These are phyloP conservation scores for Cladophialophora carrionii DNA, from an alignment of 2,329 filamentous ascomycete genomes.

Conservation along the genomic window DNA sequence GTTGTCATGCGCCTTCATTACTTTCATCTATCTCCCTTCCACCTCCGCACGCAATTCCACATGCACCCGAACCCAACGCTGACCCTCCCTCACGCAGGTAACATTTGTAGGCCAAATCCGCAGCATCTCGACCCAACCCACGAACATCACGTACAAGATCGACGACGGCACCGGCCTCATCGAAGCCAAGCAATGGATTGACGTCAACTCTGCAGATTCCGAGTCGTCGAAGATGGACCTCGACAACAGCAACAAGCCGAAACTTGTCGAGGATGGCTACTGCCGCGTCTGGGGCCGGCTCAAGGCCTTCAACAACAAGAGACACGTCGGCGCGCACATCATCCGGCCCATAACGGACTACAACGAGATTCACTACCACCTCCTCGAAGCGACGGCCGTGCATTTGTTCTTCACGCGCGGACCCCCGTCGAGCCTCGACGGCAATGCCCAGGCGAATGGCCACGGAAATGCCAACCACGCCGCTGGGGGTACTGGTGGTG, in stretches of 20 bases:
- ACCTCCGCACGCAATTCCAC: neutral
- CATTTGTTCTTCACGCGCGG: conserved; percentile 83
- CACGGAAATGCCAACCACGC: conserved; percentile 40
- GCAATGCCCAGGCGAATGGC: conserved; percentile 44
- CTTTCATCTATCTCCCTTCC: neutral
- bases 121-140: conserved; percentile 80
- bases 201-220: conserved; percentile 55
- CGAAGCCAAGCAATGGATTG: conserved; percentile 87
- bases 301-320: conserved; percentile 81
- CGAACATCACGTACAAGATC: conserved; percentile 88
- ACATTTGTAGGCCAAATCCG: conserved; percentile 91
- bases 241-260: conserved; percentile 47
- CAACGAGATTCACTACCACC: conserved; percentile 91
- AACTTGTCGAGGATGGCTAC: conserved; percentile 73
- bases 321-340: conserved; percentile 76
- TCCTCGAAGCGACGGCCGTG: conserved; percentile 85
- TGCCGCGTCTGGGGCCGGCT: conserved; percentile 84
- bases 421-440: conserved; percentile 48
- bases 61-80: neutral
- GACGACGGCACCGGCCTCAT: conserved; percentile 93
- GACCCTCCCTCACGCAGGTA: conserved; percentile 56
- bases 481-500: neutral
- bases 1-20: neutral
- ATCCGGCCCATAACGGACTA: conserved; percentile 79
- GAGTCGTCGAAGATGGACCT: conserved; percentile 46